Conservation (phyloP, 345 rosid species). For the Acer yangbiense region DNA sequence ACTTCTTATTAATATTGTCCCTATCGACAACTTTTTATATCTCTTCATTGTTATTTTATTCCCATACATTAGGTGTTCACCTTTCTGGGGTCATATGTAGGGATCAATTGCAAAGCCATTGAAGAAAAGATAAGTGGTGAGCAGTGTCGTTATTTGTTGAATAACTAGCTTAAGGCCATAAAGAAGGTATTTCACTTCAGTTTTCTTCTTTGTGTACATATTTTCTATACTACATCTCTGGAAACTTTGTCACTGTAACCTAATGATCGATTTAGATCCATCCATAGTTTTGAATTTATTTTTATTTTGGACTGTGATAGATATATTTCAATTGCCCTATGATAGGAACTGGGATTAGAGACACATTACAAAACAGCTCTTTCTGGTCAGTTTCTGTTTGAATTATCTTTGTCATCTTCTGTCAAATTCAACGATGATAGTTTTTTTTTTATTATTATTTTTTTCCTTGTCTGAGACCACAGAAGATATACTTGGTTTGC, state of each 20-base stretch:
- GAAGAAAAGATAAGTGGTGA: conserved; percentile 98
- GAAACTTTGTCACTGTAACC: not conserved
- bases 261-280: not conserved
- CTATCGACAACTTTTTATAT: not conserved
- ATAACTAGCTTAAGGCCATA: conserved; percentile 97
- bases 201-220: conserved; percentile 4
- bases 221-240: not conserved
- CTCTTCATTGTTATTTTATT: conserved; percentile 17
- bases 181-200: conserved; percentile 66
- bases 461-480: not conserved
- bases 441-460: not conserved
- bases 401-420: conserved; percentile 13
- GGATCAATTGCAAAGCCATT: conserved; percentile 95
- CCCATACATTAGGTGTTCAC: not conserved
- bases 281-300: not conserved
- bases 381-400: conserved; percentile 57
- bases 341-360: conserved; percentile 33
- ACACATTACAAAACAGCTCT: conserved; percentile 98
- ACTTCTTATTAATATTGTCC: not conserved
- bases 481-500: not conserved
- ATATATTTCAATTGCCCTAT: too few species aligned
- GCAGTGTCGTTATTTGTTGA: conserved; percentile 94
- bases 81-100: conserved; percentile 39
- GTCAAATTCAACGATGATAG: not conserved
- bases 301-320: too few species aligned